These are phyloP conservation scores for Holtermanniella nyarrowii DNA, from an alignment of 768 basidiomycete species.

Conservation along the genomic window DNA sequence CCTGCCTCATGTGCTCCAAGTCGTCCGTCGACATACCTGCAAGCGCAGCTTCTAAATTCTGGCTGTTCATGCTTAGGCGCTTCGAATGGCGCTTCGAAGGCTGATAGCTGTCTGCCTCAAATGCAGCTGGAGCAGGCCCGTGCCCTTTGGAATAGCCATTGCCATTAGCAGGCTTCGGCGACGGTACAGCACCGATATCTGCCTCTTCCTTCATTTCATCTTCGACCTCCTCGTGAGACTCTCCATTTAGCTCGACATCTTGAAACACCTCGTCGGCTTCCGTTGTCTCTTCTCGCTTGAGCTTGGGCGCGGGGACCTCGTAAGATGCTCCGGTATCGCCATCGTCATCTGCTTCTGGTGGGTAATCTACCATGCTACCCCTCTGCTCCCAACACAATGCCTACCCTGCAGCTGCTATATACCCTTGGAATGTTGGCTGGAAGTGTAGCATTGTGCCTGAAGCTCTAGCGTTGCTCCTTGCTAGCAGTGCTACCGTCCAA, in stretches of 20 bases:
- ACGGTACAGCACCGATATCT: not conserved
- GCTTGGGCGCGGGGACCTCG: not conserved
- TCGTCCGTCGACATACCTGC: not conserved
- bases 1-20: too few relatives aligned
- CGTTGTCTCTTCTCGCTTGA: not conserved
- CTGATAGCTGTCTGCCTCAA: too few relatives aligned
- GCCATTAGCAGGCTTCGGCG: not conserved
- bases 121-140: too few relatives aligned
- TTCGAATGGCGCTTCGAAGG: too few relatives aligned
- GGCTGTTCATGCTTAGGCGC: not conserved
- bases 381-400: too few relatives aligned
- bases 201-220: not conserved
- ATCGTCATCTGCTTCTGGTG: not conserved
- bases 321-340: not conserved
- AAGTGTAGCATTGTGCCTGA: too few relatives aligned
- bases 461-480: too few relatives aligned
- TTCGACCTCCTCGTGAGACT: constrained; percentile 3
- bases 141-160: too few relatives aligned
- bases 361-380: too few relatives aligned
- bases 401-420: too few relatives aligned
- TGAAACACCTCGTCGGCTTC: not conserved
- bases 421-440: too few relatives aligned
- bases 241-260: not conserved
- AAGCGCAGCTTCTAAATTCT: not conserved
- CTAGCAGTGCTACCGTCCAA: too few relatives aligned